Evolutionary conservation across 495 filamentous ascomycete species (phyloP).

Genomic region (Lineolata rhizophorae): DNA sequence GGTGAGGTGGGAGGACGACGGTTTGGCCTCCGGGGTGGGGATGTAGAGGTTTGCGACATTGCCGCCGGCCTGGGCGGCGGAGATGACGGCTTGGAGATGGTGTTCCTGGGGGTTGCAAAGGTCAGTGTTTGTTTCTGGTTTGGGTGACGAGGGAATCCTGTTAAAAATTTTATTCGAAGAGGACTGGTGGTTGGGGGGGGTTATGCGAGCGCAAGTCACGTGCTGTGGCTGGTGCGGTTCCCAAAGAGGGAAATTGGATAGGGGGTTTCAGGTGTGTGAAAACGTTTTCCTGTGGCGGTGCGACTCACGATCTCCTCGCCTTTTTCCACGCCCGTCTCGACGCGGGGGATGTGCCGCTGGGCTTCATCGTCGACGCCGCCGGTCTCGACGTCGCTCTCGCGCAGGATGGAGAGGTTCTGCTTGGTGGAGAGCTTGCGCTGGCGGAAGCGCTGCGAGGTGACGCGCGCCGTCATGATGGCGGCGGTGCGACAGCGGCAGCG

Average conservation of each 20-base stretch:
- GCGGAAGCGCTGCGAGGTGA: conserved; percentile 23
- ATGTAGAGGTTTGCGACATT: conserved; percentile 57
- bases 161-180: no score
- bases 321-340: conserved; percentile 93
- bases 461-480: conserved; percentile 11
- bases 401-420: conserved; percentile 61
- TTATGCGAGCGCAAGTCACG: conserved; percentile 17
- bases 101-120: conserved; percentile 58
- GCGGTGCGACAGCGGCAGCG: no score
- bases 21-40: conserved; percentile 57
- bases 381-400: conserved; percentile 72
- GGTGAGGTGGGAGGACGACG: conserved; percentile 39
- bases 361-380: conserved; percentile 36
- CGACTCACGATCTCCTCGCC: conserved; percentile 87
- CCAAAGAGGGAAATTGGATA: not conserved
- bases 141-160: not conserved
- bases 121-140: not conserved
- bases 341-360: conserved; percentile 47
- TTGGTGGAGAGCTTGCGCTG: conserved; percentile 83
- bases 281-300: not conserved
- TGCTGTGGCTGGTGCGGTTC: no score
- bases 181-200: not conserved
- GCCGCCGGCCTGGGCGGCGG: conserved; percentile 34
- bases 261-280: not conserved
- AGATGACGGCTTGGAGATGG: conserved; percentile 87